These are phyloP conservation scores for Phyllosticta ampelicida DNA, from an alignment of 2,329 filamentous ascomycete species.

Conservation along the genomic window DNA sequence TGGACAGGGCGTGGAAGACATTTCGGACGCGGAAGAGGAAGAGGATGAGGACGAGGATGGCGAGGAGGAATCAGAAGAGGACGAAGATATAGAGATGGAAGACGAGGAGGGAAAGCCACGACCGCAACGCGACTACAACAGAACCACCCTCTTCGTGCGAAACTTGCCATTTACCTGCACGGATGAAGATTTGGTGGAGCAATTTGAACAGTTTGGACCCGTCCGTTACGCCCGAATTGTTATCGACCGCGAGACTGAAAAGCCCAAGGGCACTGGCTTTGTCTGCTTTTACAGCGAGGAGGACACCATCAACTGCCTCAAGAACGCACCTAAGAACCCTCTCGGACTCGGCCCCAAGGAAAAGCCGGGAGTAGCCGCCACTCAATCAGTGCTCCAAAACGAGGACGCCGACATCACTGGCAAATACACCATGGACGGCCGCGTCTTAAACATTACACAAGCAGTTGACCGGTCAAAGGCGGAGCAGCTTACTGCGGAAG, in stretches of 20 bases:
- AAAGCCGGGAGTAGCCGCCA: constrained; percentile 35
- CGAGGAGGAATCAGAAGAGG: constrained; percentile 31
- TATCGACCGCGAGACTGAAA: constrained; percentile 72
- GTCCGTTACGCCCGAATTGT: constrained; percentile 87
- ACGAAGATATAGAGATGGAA: constrained; percentile 29
- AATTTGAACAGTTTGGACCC: constrained; percentile 82
- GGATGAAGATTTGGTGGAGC: constrained; percentile 70
- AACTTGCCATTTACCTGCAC: constrained; percentile 85
- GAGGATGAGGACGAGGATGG: constrained; percentile 32
- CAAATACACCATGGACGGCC: constrained; percentile 80
- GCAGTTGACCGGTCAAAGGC: constrained; percentile 82
- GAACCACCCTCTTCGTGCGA: constrained; percentile 75
- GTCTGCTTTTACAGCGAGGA: constrained; percentile 77
- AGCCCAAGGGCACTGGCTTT: constrained; percentile 85
- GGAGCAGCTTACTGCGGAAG: constrained; percentile 59
- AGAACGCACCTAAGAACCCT: constrained; percentile 51
- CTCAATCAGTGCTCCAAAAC: constrained; percentile 75
- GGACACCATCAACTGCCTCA: constrained; percentile 68
- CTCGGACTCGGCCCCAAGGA: constrained; percentile 25
- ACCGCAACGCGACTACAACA: constrained; percentile 37
- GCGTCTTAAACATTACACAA: constrained; percentile 71
- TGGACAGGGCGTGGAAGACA: constrained; percentile 25
- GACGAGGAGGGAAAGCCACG: constrained; percentile 25
- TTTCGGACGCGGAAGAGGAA: constrained; percentile 22
- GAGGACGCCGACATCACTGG: constrained; percentile 72